Percentiles rank a stretch among this genome's conserved stretches.
Evolutionary conservation across 176 grass and related monocot species (phyloP).

Genomic region (Juncus inflexus): DNA sequence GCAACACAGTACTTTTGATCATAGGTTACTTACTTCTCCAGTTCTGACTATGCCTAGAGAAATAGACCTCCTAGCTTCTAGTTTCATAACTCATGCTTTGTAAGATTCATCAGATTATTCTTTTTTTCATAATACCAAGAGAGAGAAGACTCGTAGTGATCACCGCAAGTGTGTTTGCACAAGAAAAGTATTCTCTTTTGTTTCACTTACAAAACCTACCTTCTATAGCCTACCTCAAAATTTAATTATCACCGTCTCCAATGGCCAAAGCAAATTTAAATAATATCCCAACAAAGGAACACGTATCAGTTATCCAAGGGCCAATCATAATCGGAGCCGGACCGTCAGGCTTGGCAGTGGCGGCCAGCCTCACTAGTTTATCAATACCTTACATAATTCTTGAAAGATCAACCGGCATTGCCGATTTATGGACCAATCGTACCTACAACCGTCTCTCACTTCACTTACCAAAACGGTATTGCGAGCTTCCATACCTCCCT

Average conservation of each 20-base stretch:
- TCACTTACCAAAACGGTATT: slow-evolving; percentile 82
- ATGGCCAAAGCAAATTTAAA: slow-evolving; percentile 1
- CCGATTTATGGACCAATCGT: slow-evolving; percentile 74
- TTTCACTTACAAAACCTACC: neutral
- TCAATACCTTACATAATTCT: slow-evolving; percentile 58
- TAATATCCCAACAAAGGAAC: slow-evolving; percentile 8
- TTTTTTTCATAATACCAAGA: neutral
- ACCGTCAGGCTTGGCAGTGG: slow-evolving; percentile 80
- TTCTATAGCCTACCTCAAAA: neutral
- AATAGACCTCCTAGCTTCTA: too few species aligned
- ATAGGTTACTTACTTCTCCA: too few species aligned
- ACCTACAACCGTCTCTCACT: slow-evolving; percentile 87
- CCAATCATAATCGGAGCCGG: slow-evolving; percentile 92
- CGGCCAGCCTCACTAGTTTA: slow-evolving; percentile 57
- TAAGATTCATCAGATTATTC: slow-evolving; percentile 1
- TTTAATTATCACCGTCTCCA: slow-evolving; percentile 22
- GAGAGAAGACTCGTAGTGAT: neutral
- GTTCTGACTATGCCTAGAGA: too few species aligned
- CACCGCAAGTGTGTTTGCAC: neutral
- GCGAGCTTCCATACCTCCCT: slow-evolving; percentile 66
- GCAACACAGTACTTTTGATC: too few species aligned
- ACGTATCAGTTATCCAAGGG: slow-evolving; percentile 33
- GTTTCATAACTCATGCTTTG: neutral
- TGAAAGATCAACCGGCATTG: slow-evolving; percentile 70
- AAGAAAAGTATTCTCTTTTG: slow-evolving; percentile 8